Evolutionary conservation across 2,329 filamentous ascomycete genomes (phyloP).

Genomic region (Pseudogymnoascus sp.): DNA sequence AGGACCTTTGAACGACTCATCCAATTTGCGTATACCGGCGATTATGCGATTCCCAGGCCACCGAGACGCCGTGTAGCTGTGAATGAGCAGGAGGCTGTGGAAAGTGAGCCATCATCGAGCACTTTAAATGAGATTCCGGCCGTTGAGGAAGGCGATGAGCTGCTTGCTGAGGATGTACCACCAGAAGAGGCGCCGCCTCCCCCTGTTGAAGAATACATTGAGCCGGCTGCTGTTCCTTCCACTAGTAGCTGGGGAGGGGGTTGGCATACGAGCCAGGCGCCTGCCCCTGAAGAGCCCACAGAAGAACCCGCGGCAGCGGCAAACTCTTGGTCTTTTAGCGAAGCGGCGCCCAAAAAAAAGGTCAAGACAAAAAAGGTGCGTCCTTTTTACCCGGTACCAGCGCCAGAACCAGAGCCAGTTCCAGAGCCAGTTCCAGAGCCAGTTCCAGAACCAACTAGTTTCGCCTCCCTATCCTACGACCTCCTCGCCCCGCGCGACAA

Average conservation of each 20-base stretch:
- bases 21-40: constrained; percentile 22
- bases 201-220: background rate
- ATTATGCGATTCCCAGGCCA: constrained; percentile 18
- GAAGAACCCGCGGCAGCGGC: background rate
- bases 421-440: background rate
- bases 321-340: too few relatives aligned
- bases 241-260: too few relatives aligned
- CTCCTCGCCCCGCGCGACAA: constrained; percentile 11
- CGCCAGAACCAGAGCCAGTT: background rate
- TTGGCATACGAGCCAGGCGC: background rate
- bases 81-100: background rate
- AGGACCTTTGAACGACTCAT: constrained; percentile 19
- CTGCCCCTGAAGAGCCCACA: background rate
- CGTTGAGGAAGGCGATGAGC: background rate
- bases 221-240: background rate
- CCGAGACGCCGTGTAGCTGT: constrained; percentile 5
- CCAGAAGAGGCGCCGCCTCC: background rate
- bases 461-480: constrained; percentile 11
- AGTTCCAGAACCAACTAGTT: constrained; percentile 4
- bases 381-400: background rate
- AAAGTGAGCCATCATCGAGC: background rate
- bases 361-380: background rate
- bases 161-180: background rate
- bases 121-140: background rate
- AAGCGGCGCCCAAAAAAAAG: background rate